These are phyloP conservation scores for Orbilia quercus DNA, from an alignment of 2,329 filamentous ascomycete species.

Conservation along the genomic window DNA sequence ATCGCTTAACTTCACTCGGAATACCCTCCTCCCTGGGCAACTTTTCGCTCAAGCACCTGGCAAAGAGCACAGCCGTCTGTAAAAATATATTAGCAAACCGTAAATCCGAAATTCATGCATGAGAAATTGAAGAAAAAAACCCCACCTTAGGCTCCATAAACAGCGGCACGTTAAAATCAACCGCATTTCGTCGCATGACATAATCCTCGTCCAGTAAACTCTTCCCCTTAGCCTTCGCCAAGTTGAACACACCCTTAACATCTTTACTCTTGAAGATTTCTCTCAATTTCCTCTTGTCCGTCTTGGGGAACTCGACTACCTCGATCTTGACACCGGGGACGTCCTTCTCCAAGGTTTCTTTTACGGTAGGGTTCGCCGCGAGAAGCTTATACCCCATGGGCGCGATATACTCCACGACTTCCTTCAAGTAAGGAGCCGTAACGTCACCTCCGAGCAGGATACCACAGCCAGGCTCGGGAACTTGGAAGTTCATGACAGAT, in stretches of 20 bases:
- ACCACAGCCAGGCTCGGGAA: slow-evolving; percentile 93
- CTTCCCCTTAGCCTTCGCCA: slow-evolving; percentile 84
- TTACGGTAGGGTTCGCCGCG: slow-evolving; percentile 83
- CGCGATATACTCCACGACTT: slow-evolving; percentile 85
- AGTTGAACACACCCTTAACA: slow-evolving; percentile 94
- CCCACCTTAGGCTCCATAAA: slow-evolving; percentile 98
- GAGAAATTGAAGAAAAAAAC: slow-evolving; percentile 51
- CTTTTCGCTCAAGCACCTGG: slow-evolving; percentile 97
- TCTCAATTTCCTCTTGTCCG: slow-evolving; percentile 92
- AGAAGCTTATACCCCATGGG: slow-evolving; percentile 95
- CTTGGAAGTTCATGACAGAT: slow-evolving; percentile 98
- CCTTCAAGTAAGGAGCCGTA: slow-evolving; percentile 76
- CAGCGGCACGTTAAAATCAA: slow-evolving; percentile 95
- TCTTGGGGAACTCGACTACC: slow-evolving; percentile 95
- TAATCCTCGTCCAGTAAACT: slow-evolving; percentile 92
- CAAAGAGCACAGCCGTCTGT: slow-evolving; percentile 93
- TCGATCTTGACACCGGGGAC: slow-evolving; percentile 74
- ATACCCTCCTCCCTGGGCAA: slow-evolving; percentile 88
- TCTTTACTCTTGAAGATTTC: slow-evolving; percentile 98
- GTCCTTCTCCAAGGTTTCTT: slow-evolving; percentile 83
- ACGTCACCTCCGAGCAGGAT: slow-evolving; percentile 91
- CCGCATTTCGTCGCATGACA: slow-evolving; percentile 96
- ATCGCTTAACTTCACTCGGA: slow-evolving; percentile 87
- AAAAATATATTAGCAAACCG: slow-evolving; percentile 61
- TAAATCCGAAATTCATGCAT: not conserved